Conservation (phyloP, 495 filamentous ascomycete species). For the Neurospora sp. region DNA sequence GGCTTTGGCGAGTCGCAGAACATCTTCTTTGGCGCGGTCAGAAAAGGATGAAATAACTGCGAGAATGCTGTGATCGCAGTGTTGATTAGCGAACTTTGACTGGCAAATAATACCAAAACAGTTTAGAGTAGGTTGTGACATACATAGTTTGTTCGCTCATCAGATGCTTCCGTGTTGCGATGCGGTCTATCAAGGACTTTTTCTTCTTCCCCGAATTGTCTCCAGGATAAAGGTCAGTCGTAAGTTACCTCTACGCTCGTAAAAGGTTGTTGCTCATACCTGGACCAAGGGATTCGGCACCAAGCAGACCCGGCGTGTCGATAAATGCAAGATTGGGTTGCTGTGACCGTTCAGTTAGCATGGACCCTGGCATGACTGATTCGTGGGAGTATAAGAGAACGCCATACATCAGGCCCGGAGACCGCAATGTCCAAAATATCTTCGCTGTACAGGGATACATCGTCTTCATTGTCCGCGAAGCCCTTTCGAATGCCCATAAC, state of each 20-base stretch:
- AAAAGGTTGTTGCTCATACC: background rate
- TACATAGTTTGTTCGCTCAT: slow-evolving; percentile 13
- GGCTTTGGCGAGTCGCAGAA: slow-evolving; percentile 41
- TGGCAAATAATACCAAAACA: background rate
- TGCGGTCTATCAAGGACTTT: slow-evolving; percentile 5
- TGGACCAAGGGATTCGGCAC: background rate
- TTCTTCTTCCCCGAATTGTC: slow-evolving; percentile 2
- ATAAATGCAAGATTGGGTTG: background rate
- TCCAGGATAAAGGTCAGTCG: background rate
- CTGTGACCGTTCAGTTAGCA: background rate
- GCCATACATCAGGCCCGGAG: slow-evolving; percentile 32
- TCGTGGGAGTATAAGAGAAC: background rate
- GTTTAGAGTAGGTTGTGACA: background rate
- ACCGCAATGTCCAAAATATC: slow-evolving; percentile 49
- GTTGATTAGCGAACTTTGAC: background rate
- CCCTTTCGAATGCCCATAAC: slow-evolving; percentile 30
- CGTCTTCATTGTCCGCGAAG: slow-evolving; percentile 6
- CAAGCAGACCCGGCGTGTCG: background rate
- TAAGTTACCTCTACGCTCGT: background rate
- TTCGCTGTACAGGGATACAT: slow-evolving; percentile 25
- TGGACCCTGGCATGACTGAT: background rate
- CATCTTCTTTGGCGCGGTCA: slow-evolving; percentile 50
- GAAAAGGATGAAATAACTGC: slow-evolving; percentile 48
- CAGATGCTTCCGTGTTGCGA: slow-evolving; percentile 8
- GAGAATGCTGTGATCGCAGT: slow-evolving; percentile 26